Evolutionary conservation across 1,139 yeast species (phyloP), one percentile per base, ranked within the genome.

Genomic region (Wickerhamiella pararugosa): DNA sequence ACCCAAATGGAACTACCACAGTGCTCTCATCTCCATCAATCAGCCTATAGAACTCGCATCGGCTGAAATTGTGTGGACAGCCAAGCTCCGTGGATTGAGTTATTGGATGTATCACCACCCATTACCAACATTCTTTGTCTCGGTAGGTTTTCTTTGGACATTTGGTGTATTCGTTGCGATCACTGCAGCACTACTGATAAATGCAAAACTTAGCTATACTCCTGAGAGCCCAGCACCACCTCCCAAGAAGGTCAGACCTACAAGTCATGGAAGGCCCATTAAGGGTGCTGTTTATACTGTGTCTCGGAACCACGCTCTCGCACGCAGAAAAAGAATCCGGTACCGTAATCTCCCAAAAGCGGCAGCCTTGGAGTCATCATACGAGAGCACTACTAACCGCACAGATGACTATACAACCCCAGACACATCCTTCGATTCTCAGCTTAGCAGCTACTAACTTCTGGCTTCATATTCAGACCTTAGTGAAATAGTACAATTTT

Each of bases 41-140:
- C 46, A 54, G 1, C 46, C 45, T 1, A 52, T 60, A 3, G 53
- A 61, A 37, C 32, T 59, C 5, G 48, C 51, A n/a, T 45, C 47
- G 2, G 64, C 69, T 0, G 42, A 46, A 11, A 45, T 65, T 3
- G 49, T 47, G 4, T 60, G 64, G 50, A 50, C 50, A 5, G 62
- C 58, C 5, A 61, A 68, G 40, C 74, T 77, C 70, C 60, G 58
- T 15, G 87, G 87, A 0, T 56, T 79, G 39, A 60, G 82, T 32
- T 75, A 69, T 55, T 70, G 74, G 46, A 55, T 79, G 55, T 70
- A 68, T 43, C 63, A 69, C 40, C 71, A 75, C 54, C 71, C 69
- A 43, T 53, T 62, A 10, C 43, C 64, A 0, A 66, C 73, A 40
- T 67, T 75, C 45, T n/a, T 70, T 1, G 33, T 70, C 7, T 84